Evolutionary conservation across 192 early-diverging fungal genomes (phyloP), one percentile per base, ranked within the genome.

Genomic region (Coemansia guatemalensis): DNA sequence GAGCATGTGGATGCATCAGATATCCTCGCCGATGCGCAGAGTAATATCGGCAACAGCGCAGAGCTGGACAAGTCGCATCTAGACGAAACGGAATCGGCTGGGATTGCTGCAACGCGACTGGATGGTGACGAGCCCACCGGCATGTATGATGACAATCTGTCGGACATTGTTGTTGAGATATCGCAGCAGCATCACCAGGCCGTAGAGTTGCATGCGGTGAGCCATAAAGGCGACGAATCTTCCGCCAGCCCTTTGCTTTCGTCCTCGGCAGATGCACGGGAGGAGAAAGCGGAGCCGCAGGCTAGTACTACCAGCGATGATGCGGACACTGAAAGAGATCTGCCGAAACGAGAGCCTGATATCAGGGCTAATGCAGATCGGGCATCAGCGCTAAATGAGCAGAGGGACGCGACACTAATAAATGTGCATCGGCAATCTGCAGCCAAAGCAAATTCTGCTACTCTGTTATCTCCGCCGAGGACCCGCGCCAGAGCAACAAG

Each of bases 1-100:
- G 71, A 71, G 62, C 52, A 55, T 9, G 57, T 80, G 7, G 71
- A 79, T 26, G 41, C 62, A n/a, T 25, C 8, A 0, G 8, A 20
- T 20, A 22, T 47, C 8, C 58, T 39, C 25, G 39, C 12, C 11
- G 27, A 60, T 27, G 48, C 59, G 33, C 30, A 54, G 24, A 56
- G 9, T 27, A 39, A 56, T 11, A n/a, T 21, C 4, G 55, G 55
- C 32, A 60, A 49, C 20, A 32, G n/a, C 53, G 4, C 51, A 41
- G 4, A 6, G 5, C 22, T 53, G n/a, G 59, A 61, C 9, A 39
- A 39, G 11, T 39, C 35, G 59, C 59, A 23, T 23, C 8, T 49
- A 8, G 48, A 25, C 44, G 29, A 50, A 18, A 30, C 2, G 35
- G 35, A 8, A 54, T 20, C 14, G 5, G 8, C 20, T 50, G 25